Evolutionary conservation across 495 filamentous ascomycete genomes (phyloP), one percentile per base, ranked within the genome.

Genomic region (Talaromyces trachyspermus): DNA sequence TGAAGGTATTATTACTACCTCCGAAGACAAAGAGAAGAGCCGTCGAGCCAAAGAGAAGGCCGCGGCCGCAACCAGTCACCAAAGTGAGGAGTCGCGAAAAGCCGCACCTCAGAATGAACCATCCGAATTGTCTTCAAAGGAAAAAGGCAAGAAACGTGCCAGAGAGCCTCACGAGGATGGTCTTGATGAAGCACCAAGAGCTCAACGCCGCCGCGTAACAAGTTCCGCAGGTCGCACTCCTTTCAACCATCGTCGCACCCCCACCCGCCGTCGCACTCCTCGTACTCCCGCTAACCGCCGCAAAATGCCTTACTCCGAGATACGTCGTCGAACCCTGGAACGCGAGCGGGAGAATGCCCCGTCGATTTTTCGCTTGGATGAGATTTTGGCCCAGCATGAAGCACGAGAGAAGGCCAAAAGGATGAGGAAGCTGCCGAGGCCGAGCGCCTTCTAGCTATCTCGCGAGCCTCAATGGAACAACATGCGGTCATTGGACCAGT

Each of bases 131-230:
- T 35, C 22, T 35, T 15, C 44, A 17, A 25, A 37, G 19, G 29
- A 25, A 15, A 46, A 46, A 14, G 29, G 44, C 19, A 46, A 36
- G 22, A 46, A 46, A 20, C 44, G 44, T 5, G 27, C 44, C 17
- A 15, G 25, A n/a, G 41, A 43, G 18, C n/a, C 26, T 18, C 35
- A 37, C 15, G 29, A 46, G 18, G 25, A 46, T 17, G 14, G 8
- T 15, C n/a, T 17, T 33, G 30, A 46, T 24, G 30, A 15, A 9
- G 15, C 29, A 46, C 32, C 30, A 11, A 25, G 7, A 19, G 17
- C 19, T 11, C 44, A 26, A 10, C 44, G 44, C 22, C 29, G 27
- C 11, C 44, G 30, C 30, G 8, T 43, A 5, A 8, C 41, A 43
- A n/a, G 22, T 15, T 36, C 32, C 5, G 32, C 12, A 36, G 32